Conservation (phyloP, 1,284 basidiomycete genomes). For the Earliella scabrosa region DNA sequence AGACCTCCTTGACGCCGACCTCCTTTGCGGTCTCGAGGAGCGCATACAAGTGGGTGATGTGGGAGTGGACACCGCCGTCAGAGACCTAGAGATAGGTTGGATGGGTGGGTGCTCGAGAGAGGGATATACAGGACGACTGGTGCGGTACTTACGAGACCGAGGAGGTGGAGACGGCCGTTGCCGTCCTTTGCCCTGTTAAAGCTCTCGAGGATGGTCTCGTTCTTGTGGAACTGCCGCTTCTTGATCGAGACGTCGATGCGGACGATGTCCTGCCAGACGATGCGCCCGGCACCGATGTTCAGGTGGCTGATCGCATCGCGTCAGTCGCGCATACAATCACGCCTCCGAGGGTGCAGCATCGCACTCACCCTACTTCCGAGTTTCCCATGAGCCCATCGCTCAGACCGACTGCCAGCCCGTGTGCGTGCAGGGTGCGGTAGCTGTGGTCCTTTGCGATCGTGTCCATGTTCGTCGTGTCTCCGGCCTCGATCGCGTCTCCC, state of each 20-base stretch:
- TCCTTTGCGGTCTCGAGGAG: conserved; percentile 89
- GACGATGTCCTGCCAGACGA: conserved; percentile 96
- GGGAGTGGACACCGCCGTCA: conserved; percentile 94
- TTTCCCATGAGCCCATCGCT: conserved; percentile 95
- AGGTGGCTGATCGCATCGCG: conserved; percentile 62
- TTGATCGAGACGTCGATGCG: conserved; percentile 90
- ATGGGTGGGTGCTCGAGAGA: neutral
- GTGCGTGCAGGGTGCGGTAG: conserved; percentile 76
- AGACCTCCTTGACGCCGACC: conserved; percentile 80
- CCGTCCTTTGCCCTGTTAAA: conserved; percentile 80
- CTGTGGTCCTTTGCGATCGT: conserved; percentile 79
- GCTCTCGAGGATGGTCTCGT: conserved; percentile 70
- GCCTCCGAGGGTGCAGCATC: neutral
- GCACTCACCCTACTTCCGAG: conserved; percentile 87
- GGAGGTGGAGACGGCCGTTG: conserved; percentile 80
- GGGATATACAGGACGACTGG: too few relatives aligned
- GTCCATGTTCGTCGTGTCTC: conserved; percentile 87
- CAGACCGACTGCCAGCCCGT: conserved; percentile 86
- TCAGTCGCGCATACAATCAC: conserved; percentile 2
- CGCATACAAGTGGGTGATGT: conserved; percentile 86
- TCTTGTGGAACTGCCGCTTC: conserved; percentile 85
- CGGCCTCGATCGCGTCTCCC: conserved; percentile 87
- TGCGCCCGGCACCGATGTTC: conserved; percentile 90
- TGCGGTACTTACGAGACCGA: conserved; percentile 71
- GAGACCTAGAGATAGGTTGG: conserved; percentile 59